Evolutionary conservation across 208 protist genomes (phyloP), one percentile per base, ranked within the genome.

Genomic region (Trypanosoma cruzi): DNA sequence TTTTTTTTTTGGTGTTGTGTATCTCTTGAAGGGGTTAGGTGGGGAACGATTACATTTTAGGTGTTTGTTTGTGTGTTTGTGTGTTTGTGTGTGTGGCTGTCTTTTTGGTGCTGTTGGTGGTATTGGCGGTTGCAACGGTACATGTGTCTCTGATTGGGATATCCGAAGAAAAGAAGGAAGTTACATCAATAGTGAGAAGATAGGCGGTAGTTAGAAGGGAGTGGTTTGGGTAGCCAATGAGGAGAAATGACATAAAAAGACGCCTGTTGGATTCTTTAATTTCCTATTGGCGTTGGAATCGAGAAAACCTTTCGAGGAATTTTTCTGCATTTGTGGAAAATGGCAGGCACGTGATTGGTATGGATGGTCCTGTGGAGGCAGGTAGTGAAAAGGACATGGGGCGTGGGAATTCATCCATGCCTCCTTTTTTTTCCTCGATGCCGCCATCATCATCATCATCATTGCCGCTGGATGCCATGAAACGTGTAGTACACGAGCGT

Each of bases 401-500:
- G 8, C 8, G 16, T 26, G 29, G 16, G 5, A 7, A 5, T 11
- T 56, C 62, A 4, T 58, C 62, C 2, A 44, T 18, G 13, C n/a
- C 48, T 54, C 53, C 2, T 44, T 66, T 53, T 32, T 28, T 22
- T 18, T 32, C 44, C 40, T 32, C 40, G 2, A 31, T 34, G 29
- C 22, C 55, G 6, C 54, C 50, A 22, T 68, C 31, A 2, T 49
- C 50, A 16, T 58, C 50, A 22, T 68, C 31, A 2, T 49, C 50
- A 16, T 58, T 49, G n/a, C 24, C 52, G 20, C 52, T 68, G 24
- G 73, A 84, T 18, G 58, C 71, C 1, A 58, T 73, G 36, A 37
- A 49, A 44, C 31, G 34, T 58, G 42, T 80, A 13, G 82, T 93
- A 18, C 40, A 73, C 22, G 14, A 26, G 2, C 79, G 87, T 50